Base-by-base conservation (phyloP, 768 basidiomycete species). In the Pulveroboletus sp. region DNA sequence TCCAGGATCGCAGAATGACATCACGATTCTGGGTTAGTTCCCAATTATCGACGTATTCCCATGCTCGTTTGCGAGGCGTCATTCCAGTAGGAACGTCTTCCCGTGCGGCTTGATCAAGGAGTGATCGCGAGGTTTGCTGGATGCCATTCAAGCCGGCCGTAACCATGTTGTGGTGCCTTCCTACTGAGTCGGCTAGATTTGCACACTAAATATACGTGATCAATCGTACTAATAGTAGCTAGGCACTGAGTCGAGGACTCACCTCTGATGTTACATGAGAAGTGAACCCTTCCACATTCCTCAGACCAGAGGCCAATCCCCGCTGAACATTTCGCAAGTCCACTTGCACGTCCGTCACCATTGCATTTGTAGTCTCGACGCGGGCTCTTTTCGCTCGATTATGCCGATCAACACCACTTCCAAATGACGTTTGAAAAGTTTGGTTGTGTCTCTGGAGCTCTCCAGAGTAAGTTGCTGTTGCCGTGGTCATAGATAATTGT, bases 61-160 rank as follows among this genome's bases (percentile, higher is more conserved):
- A 87, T 25, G 68, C 66, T 27, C 87, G 82, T 72, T 89, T 91
- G 39, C 79, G 80, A 31, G 91, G 91, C 4, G 90, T 93, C 45
- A 69, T 69, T 6, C 90, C 90, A 13, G 84, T 88, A 2, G 86
- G 69, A 19, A 69, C 61, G 58, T 92, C 90, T 46, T 81, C 80
- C 47, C 70, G 76, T 8, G 77, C 72, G 9, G 83, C 88, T 47
- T 82, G 72, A 24, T 81, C 77, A 7, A 74, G 62, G 19, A 91
- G 67, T 13, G 72, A 67, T 25, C 75, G 70, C 3, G 76, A 77
- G 2, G 77, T 76, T 19, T 75, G 69, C 37, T 78, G 77, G 19
- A 87, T 63, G 5, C 72, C 64, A 5, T 72, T 60, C 6, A 92
- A 62, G 25, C 78, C 72, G 11, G 66, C 64, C 10, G 65, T 64